These are phyloP conservation scores for Cicer cuneatum DNA, from an alignment of 306 rosid species.

Conservation along the genomic window DNA sequence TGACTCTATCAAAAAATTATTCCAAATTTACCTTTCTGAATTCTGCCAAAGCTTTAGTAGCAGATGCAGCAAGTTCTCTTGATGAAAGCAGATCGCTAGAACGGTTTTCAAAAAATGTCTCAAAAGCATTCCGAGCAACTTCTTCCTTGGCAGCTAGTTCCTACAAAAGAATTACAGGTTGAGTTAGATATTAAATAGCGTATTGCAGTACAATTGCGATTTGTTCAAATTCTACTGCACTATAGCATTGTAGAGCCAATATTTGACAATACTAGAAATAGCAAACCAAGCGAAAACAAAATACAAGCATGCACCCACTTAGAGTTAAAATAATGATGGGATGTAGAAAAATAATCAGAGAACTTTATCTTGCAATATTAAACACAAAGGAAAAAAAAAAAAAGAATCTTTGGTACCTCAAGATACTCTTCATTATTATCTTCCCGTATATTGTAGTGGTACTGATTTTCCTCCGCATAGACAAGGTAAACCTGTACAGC, in stretches of 20 bases:
- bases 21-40: slow-evolving; percentile 54
- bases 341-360: no score
- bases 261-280: not conserved
- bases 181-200: not conserved
- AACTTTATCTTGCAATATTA: no score
- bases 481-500: no score
- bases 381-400: not conserved
- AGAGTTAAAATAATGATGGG: not conserved
- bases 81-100: slow-evolving; percentile 54
- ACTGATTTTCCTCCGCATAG: no score
- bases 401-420: not conserved
- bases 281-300: slow-evolving; percentile 15
- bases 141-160: slow-evolving; percentile 62
- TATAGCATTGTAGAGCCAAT: no score
- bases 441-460: not conserved
- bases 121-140: slow-evolving; percentile 47
- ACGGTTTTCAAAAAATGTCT: slow-evolving; percentile 54
- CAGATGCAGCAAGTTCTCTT: slow-evolving; percentile 53
- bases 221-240: no score
- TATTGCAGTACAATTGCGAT: no score
- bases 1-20: no score
- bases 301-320: not conserved
- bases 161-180: slow-evolving; percentile 37
- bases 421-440: not conserved
- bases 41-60: slow-evolving; percentile 55